phyloP scores from a whole-genome alignment of 2,329 filamentous ascomycete species.

The Colletotrichum lini region DNA sequence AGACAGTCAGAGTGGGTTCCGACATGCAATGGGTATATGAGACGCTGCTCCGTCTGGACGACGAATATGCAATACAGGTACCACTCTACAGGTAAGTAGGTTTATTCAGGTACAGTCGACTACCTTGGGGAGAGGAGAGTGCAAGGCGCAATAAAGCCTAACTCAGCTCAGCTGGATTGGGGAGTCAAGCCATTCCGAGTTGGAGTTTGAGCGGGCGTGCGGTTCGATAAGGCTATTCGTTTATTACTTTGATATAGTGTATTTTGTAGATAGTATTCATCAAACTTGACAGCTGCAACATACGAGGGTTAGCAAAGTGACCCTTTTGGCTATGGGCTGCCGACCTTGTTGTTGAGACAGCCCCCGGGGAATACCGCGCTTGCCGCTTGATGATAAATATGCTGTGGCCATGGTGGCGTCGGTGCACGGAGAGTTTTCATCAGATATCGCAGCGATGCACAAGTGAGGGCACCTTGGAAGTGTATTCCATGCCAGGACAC shows the following conservation, averaged over 20 bases:
- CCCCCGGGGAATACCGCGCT: background rate
- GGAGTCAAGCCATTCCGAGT: background rate
- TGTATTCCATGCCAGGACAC: slow-evolving; percentile 15
- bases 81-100: too few species aligned
- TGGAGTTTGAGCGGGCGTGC: background rate
- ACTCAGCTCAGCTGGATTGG: background rate
- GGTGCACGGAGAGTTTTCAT: background rate
- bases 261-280: too few species aligned
- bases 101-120: slow-evolving; percentile 16
- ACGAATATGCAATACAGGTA: background rate
- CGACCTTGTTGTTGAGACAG: background rate
- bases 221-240: slow-evolving; percentile 21
- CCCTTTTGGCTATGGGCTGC: background rate
- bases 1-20: background rate
- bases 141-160: slow-evolving; percentile 22
- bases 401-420: background rate
- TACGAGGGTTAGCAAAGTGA: background rate
- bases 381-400: background rate
- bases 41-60: slow-evolving; percentile 29
- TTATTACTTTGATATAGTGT: too few species aligned
- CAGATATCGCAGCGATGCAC: background rate
- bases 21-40: slow-evolving; percentile 2
- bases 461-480: slow-evolving; percentile 14
- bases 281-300: slow-evolving; percentile 18
- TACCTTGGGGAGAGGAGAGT: background rate